Evolutionary conservation across 257 asterid genomes (phyloP).

Genomic region (Cinchona pubescens): DNA sequence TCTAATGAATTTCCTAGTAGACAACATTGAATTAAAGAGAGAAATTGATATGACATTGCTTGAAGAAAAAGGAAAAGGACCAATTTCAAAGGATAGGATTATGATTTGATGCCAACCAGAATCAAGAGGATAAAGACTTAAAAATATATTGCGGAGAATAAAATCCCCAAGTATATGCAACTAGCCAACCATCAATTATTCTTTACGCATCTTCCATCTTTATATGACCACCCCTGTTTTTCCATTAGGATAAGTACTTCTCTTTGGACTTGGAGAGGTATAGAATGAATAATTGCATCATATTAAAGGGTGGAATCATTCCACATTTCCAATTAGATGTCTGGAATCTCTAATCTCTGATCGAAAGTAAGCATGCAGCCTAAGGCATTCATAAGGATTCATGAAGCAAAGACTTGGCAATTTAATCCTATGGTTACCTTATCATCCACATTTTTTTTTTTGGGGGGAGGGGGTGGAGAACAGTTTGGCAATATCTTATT

Average conservation of each 20-base stretch:
- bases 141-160: background rate
- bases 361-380: background rate
- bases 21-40: background rate
- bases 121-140: background rate
- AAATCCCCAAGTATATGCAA: conserved; percentile 12
- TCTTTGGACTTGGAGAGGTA: background rate
- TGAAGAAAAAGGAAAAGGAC: background rate
- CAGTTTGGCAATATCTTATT: background rate
- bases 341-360: background rate
- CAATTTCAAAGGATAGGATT: background rate
- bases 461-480: too few species aligned
- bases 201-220: conserved; percentile 13
- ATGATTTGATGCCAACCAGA: background rate
- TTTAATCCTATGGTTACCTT: background rate
- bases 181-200: conserved; percentile 15
- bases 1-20: background rate
- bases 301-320: background rate
- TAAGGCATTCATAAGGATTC: background rate
- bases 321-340: background rate
- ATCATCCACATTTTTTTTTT: background rate
- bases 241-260: background rate
- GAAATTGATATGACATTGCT: background rate
- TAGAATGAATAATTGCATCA: background rate
- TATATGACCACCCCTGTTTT: conserved; percentile 9
- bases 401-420: background rate